These are phyloP conservation scores for Penicillium psychrofluorescens DNA, from an alignment of 495 filamentous ascomycete genomes.

Conservation along the genomic window DNA sequence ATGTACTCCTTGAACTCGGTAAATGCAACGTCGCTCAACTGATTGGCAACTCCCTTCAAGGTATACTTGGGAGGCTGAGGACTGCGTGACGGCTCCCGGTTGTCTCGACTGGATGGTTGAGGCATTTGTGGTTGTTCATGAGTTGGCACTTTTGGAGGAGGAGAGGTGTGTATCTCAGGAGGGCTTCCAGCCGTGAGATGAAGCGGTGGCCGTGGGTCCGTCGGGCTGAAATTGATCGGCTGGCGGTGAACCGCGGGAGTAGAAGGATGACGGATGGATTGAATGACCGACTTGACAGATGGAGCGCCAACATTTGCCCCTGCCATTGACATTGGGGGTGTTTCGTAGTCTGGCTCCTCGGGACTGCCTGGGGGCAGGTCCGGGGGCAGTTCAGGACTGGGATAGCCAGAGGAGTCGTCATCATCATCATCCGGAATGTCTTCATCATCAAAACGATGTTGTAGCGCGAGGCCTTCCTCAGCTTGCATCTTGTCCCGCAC, in stretches of 20 bases:
- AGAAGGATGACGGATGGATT: conserved; percentile 16
- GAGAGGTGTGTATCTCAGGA: background rate
- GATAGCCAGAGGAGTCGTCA: conserved; percentile 11
- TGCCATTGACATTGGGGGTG: conserved; percentile 19
- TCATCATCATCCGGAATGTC: conserved; percentile 19
- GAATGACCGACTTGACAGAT: conserved; percentile 20
- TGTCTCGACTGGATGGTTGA: conserved; percentile 16
- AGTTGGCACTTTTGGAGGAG: conserved; percentile 10
- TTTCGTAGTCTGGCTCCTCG: conserved; percentile 18
- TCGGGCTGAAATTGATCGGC: conserved; percentile 12
- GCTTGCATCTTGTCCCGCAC: conserved; percentile 65
- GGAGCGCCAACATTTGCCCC: conserved; percentile 6
- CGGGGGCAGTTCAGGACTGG: conserved; percentile 5
- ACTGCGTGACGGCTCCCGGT: conserved; percentile 15
- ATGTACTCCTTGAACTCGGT: conserved; percentile 59
- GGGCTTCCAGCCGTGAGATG: conserved; percentile 15
- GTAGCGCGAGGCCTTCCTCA: conserved; percentile 64
- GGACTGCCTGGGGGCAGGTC: conserved; percentile 14
- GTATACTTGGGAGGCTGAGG: conserved; percentile 33
- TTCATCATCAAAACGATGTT: conserved; percentile 31
- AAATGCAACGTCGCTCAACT: conserved; percentile 56
- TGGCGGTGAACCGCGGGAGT: conserved; percentile 9
- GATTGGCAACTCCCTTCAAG: conserved; percentile 32
- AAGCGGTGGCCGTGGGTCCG: conserved; percentile 17
- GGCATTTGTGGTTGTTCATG: background rate